Conservation (phyloP, 371 early-diverging fungal genomes). For the Zopfochytrium polystomum region DNA sequence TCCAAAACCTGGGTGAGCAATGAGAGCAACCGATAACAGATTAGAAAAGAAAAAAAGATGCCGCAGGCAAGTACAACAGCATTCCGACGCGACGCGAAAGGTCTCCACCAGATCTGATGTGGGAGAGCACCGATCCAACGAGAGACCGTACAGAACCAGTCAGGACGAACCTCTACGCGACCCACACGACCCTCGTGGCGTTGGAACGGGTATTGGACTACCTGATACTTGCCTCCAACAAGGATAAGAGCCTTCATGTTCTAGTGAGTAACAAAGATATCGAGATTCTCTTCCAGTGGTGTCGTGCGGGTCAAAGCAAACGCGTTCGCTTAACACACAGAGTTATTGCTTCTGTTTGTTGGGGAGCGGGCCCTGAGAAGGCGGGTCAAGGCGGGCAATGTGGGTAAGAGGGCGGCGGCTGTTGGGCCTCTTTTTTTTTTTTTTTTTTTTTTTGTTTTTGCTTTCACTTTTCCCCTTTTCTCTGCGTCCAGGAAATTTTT, state of each 20-base stretch:
- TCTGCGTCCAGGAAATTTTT: too few relatives aligned
- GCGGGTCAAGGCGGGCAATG: too few relatives aligned
- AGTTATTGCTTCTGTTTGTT: too few relatives aligned
- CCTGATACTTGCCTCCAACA: constrained; percentile 74
- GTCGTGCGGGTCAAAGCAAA: too few relatives aligned
- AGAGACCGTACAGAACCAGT: not conserved
- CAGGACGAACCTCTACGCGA: not conserved
- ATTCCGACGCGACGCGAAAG: not conserved
- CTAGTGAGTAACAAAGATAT: too few relatives aligned
- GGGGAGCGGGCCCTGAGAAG: too few relatives aligned
- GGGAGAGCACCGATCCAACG: not conserved
- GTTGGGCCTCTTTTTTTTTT: too few relatives aligned
- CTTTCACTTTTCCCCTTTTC: too few relatives aligned
- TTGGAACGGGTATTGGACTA: not conserved
- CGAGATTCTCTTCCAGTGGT: not conserved
- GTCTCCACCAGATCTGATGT: not conserved
- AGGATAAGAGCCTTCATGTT: constrained; percentile 96
- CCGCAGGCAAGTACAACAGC: not conserved
- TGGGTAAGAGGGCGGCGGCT: too few relatives aligned
- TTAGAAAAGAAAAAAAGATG: not conserved
- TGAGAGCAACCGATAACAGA: not conserved
- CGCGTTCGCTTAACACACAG: too few relatives aligned
- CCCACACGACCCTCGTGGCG: not conserved
- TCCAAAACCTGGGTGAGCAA: constrained; percentile 77
- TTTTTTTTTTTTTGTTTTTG: too few relatives aligned